These are phyloP conservation scores for Tulasnella sp. DNA, from an alignment of 768 basidiomycete genomes.

Conservation along the genomic window DNA sequence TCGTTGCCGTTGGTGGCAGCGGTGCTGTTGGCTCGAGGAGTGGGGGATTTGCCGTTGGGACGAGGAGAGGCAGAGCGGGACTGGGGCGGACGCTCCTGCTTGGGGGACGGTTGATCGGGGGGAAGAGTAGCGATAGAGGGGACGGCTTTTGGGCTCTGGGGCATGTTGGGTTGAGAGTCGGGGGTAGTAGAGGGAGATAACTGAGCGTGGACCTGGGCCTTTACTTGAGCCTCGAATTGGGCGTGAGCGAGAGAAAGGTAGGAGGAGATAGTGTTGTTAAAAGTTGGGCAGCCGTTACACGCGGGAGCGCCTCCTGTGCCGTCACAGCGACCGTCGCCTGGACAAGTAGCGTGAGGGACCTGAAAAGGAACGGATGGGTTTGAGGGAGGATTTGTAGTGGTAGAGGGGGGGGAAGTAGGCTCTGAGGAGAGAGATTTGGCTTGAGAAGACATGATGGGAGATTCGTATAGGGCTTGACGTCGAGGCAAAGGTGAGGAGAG, in stretches of 20 bases:
- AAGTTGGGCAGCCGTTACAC: conserved; percentile 93
- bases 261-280: conserved; percentile 60
- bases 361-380: conserved; percentile 4
- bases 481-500: no score
- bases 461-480: no score
- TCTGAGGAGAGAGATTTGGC: no score
- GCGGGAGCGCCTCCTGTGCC: conserved; percentile 89
- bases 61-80: conserved; percentile 4
- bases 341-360: conserved; percentile 49
- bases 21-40: conserved; percentile 12
- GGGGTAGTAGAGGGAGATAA: conserved; percentile 17
- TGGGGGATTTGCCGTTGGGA: conserved; percentile 8
- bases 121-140: conserved; percentile 14
- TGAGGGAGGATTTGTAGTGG: no score
- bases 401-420: no score
- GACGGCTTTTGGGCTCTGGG: conserved; percentile 15
- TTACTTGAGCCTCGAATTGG: conserved; percentile 23
- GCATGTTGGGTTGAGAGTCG: background rate
- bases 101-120: background rate
- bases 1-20: conserved; percentile 6
- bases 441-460: no score
- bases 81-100: conserved; percentile 20
- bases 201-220: conserved; percentile 19
- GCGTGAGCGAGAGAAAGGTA: conserved; percentile 34
- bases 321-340: conserved; percentile 95